Base-by-base conservation (phyloP, 2,329 filamentous ascomycete species). In the Bisporella sp. region DNA sequence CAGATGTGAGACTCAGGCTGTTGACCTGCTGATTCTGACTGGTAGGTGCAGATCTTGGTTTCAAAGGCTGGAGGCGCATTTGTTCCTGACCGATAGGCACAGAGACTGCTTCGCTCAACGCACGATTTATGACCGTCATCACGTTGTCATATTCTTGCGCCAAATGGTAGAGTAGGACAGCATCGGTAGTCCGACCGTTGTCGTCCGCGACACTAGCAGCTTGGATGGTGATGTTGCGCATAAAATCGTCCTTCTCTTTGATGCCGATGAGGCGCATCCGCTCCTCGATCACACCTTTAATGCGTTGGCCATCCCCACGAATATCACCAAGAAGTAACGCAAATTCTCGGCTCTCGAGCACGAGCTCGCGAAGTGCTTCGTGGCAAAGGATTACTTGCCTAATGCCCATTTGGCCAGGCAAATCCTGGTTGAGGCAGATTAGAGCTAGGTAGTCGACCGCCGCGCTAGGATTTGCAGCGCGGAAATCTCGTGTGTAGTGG, bases 281-380 rank as follows among this genome's bases (percentile, higher is more conserved):
- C 62, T 90, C 81, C 68, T 97, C 91, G 56, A 99, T 91, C 30
- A 89, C 81, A 47, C 93, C 93, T 51, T 81, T 82, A 59, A 96
- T 89, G 52, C 91, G 85, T 54, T 82, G 84, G 28, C 93, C 93
- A 64, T 97, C 89, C 1, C 82, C 81, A 53, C 84, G 81, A 60
- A 99, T 90, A 66, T 99, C 95, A 48, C 95, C 93, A 45, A 99
- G 82, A 11, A 99, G 75, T 63, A 89, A 87, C 63, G 91, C 92
- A 68, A 97, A 99, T 65, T 99, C 93, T 58, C 92, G 83, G 21
- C 91, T 96, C 71, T 99, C 93, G n/a, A 99, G 77, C 30, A 96
- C 90, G 50, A 97, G 82, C 68, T 97, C 93, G 35, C 91, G 87
- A 51, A 99, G 75, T 5, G 90, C 92, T 68, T 96, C 89, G 68